Percentiles rank a stretch among this genome's conserved stretches.
Conservation (phyloP, 2,329 filamentous ascomycete genomes). For the Cladosporium phlei region DNA sequence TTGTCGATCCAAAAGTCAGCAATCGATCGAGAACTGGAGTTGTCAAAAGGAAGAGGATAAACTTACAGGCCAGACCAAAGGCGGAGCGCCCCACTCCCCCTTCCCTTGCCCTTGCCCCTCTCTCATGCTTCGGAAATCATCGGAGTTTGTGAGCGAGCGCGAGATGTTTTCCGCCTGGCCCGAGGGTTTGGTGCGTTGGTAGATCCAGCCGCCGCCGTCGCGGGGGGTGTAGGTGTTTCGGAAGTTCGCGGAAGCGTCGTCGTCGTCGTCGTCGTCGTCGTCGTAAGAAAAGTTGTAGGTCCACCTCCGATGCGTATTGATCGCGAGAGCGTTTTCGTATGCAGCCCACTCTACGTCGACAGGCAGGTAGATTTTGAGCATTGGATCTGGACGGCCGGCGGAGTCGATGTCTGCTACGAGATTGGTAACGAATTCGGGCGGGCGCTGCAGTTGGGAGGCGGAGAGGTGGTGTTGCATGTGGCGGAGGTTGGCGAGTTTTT, state of each 20-base stretch:
- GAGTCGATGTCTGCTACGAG: neutral
- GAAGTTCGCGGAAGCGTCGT: no score
- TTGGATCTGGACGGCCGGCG: neutral
- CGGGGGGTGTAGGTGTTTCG: no score
- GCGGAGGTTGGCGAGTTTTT: neutral
- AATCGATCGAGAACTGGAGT: no score
- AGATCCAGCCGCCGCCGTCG: no score
- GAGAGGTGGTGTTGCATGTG: neutral
- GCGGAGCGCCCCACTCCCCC: neutral
- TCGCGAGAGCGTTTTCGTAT: neutral
- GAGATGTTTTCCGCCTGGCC: no score
- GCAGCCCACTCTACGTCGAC: neutral
- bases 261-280: no score
- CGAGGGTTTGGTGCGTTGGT: no score
- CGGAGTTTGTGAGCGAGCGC: no score
- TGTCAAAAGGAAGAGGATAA: neutral
- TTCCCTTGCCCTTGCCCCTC: neutral
- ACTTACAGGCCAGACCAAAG: slow-evolving; percentile 5
- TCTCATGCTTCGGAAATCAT: neutral
- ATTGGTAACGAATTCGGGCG: neutral
- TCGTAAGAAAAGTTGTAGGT: no score
- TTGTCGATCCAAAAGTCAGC: no score
- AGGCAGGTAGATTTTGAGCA: neutral
- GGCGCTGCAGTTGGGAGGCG: neutral
- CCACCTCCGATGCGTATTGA: no score